phyloP scores from a whole-genome alignment of 306 rosid genomes.

The Pterocarpus macrocarpus region DNA sequence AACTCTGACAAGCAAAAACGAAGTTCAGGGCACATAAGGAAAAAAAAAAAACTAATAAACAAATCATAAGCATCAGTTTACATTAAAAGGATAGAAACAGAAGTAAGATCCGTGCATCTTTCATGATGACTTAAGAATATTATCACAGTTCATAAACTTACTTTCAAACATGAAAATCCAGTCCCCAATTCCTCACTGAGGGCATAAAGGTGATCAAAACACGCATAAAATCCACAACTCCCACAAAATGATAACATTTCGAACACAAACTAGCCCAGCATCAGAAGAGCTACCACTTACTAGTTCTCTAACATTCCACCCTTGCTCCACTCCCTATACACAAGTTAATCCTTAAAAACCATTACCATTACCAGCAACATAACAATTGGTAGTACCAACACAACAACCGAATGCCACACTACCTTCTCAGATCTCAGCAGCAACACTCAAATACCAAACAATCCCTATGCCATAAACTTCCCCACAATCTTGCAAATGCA shows the following conservation, averaged over 20 bases:
- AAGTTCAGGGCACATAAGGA: background rate
- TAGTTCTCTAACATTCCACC: background rate
- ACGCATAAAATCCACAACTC: slow-evolving; percentile 10
- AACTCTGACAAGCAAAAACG: background rate
- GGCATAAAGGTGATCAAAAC: background rate
- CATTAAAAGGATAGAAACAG: background rate
- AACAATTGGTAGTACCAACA: background rate
- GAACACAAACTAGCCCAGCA: background rate
- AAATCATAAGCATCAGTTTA: background rate
- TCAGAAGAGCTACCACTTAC: background rate
- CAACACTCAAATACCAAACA: background rate
- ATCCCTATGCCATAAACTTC: background rate
- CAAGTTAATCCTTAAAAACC: background rate
- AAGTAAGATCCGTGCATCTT: background rate
- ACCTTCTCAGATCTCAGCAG: slow-evolving; percentile 39
- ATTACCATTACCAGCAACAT: background rate
- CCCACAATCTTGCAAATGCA: background rate
- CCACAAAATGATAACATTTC: background rate
- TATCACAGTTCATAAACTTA: background rate
- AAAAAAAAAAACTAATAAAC: background rate
- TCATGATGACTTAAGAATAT: background rate
- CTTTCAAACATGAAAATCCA: background rate
- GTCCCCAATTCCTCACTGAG: background rate
- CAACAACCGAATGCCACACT: slow-evolving; percentile 1
- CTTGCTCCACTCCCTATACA: background rate